phyloP scores from a whole-genome alignment of 148 eudicot genomes.

The Fagopyrum homotropicum region DNA sequence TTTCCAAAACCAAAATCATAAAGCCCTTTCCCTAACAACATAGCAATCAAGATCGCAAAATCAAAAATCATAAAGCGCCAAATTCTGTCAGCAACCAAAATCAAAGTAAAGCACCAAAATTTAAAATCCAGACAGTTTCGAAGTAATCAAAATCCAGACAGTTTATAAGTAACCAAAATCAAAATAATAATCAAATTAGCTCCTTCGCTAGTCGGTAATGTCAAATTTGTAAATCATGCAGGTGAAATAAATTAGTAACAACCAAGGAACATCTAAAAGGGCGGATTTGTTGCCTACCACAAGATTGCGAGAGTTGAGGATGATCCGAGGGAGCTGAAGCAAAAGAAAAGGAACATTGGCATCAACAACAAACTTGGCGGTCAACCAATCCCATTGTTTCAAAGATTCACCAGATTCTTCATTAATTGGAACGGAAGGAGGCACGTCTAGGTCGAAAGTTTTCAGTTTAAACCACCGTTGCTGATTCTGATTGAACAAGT shows the following conservation, averaged over 20 bases:
- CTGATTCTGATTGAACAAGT: conserved; percentile 11
- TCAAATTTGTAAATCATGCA: not conserved
- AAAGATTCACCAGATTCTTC: conserved; percentile 22
- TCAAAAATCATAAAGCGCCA: no score
- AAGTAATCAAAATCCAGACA: no score
- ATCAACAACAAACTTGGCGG: conserved; percentile 74
- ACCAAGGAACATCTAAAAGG: conserved; percentile 84
- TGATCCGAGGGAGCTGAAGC: conserved; percentile 84
- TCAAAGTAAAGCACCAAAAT: no score
- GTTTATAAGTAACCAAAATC: no score
- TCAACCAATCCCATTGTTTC: conserved; percentile 74
- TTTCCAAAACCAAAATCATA: no score
- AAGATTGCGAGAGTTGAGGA: conserved; percentile 85
- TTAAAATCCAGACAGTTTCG: no score
- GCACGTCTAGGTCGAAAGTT: conserved; percentile 34
- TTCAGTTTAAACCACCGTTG: not conserved
- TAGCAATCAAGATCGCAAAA: no score
- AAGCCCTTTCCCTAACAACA: no score
- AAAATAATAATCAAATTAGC: not conserved
- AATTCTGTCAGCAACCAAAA: no score
- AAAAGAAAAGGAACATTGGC: conserved; percentile 86
- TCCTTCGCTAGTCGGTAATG: not conserved
- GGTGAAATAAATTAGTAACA: conserved; percentile 37
- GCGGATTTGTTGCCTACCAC: conserved; percentile 67
- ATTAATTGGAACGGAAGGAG: conserved; percentile 26